These are phyloP conservation scores for Phytophthora pinifolia DNA, from an alignment of 352 stramenopile species.

Conservation along the genomic window DNA sequence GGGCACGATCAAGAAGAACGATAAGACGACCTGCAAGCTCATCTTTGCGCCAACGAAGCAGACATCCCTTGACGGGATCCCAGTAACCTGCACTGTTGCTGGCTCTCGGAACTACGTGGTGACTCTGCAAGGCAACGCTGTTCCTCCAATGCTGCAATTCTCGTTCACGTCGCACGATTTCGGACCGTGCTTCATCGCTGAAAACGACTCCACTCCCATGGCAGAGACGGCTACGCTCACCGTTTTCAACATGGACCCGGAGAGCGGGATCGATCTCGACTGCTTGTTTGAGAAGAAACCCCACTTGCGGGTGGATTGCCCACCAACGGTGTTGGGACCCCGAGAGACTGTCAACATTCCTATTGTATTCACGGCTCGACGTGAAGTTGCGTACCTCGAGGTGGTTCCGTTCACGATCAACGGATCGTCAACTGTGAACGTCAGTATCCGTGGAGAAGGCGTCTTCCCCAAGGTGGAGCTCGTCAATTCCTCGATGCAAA, in stretches of 20 bases:
- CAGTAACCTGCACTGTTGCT: conserved; percentile 83
- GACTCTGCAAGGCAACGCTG: conserved; percentile 66
- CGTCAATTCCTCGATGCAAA: conserved; percentile 83
- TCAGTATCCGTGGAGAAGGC: conserved; percentile 76
- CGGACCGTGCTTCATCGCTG: conserved; percentile 91
- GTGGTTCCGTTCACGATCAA: conserved; percentile 92
- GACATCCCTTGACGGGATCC: conserved; percentile 64
- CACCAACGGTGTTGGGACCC: conserved; percentile 79
- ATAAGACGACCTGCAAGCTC: conserved; percentile 73
- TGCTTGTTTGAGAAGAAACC: conserved; percentile 90
- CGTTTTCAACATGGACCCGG: conserved; percentile 89
- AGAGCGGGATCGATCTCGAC: conserved; percentile 82
- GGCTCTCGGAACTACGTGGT: conserved; percentile 85
- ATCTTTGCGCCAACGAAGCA: conserved; percentile 80
- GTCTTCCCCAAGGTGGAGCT: conserved; percentile 86
- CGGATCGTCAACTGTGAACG: conserved; percentile 72
- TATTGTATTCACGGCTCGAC: conserved; percentile 87
- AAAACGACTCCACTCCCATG: conserved; percentile 55
- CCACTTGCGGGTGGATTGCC: conserved; percentile 83
- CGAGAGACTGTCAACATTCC: conserved; percentile 75
- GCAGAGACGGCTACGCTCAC: conserved; percentile 58
- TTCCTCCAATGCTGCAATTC: conserved; percentile 87
- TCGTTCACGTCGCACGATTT: conserved; percentile 92
- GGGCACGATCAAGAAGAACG: conserved; percentile 89
- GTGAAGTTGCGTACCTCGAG: conserved; percentile 84